phyloP scores from a whole-genome alignment of 306 rosid species.

The Lathyrus oleraceus region DNA sequence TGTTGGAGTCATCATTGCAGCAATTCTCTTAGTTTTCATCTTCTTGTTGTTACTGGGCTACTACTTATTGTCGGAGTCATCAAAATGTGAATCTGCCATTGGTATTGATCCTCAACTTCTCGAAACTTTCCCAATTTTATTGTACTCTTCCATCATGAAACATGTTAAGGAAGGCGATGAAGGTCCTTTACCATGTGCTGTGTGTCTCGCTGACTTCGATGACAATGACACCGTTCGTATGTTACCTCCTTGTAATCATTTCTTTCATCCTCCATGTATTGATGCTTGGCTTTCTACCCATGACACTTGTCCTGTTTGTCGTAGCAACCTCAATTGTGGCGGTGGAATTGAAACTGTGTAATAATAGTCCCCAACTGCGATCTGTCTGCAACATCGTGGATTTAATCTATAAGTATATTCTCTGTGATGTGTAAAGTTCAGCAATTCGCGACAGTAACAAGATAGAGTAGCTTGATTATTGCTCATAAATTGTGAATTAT shows the following conservation, averaged over 20 bases:
- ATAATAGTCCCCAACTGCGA: too few relatives aligned
- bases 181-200: conserved; percentile 51
- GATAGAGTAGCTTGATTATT: too few relatives aligned
- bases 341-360: too few relatives aligned
- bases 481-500: too few relatives aligned
- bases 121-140: conserved; percentile 50
- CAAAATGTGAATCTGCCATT: conserved; percentile 1
- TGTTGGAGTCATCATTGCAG: neutral
- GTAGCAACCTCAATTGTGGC: conserved; percentile 32
- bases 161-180: conserved; percentile 17
- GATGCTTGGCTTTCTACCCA: conserved; percentile 58
- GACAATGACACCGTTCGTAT: conserved; percentile 50
- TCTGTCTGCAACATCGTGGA: too few relatives aligned
- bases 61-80: neutral
- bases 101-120: conserved; percentile 38
- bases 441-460: too few relatives aligned
- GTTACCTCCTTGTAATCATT: conserved; percentile 60
- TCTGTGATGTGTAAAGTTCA: too few relatives aligned
- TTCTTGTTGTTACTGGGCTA: conserved; percentile 15
- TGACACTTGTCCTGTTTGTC: conserved; percentile 64
- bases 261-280: conserved; percentile 60
- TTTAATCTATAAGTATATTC: too few relatives aligned
- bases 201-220: conserved; percentile 60
- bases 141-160: conserved; percentile 52
- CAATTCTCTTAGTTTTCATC: conserved; percentile 12